Percentiles rank a stretch among this genome's conserved stretches.
Evolutionary conservation across 352 stramenopile species (phyloP).

Genomic region (Saprolegnia diclina): DNA sequence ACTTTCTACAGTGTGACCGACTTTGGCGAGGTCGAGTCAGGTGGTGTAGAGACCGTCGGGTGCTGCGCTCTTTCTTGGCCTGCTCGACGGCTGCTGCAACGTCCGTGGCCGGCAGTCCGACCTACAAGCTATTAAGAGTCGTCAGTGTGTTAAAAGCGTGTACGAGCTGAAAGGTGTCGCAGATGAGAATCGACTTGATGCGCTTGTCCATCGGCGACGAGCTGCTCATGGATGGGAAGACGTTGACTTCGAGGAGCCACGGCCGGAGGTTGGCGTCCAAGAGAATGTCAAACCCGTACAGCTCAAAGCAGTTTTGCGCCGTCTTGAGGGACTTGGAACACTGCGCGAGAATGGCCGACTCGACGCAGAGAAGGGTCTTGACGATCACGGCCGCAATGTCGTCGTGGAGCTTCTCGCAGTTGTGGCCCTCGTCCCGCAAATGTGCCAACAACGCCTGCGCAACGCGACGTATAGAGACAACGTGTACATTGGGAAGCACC

Average conservation of each 20-base stretch:
- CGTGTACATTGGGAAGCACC: slow-evolving; percentile 29
- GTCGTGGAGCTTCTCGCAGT: slow-evolving; percentile 37
- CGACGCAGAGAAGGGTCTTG: slow-evolving; percentile 86
- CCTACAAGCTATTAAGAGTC: slow-evolving; percentile 11
- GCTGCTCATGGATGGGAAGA: slow-evolving; percentile 84
- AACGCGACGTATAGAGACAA: not conserved
- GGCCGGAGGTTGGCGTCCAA: slow-evolving; percentile 70
- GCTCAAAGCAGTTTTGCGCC: slow-evolving; percentile 62
- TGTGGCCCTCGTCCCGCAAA: slow-evolving; percentile 8
- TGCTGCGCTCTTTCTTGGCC: not conserved
- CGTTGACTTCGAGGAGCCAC: slow-evolving; percentile 88
- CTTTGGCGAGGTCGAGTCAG: not conserved
- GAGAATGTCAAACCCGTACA: slow-evolving; percentile 87
- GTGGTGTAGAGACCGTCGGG: slow-evolving; percentile 43
- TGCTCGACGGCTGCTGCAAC: not conserved
- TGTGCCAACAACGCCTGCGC: slow-evolving; percentile 18
- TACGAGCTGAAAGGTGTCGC: slow-evolving; percentile 80
- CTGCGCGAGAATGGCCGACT: slow-evolving; percentile 57
- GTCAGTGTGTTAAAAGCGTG: slow-evolving; percentile 29
- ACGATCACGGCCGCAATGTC: slow-evolving; percentile 77
- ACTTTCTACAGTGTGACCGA: not conserved
- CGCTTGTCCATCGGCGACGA: slow-evolving; percentile 80
- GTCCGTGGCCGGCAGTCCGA: slow-evolving; percentile 10
- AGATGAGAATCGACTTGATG: slow-evolving; percentile 86
- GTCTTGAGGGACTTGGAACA: slow-evolving; percentile 13